These are phyloP conservation scores for Thermoascus crustaceus DNA, from an alignment of 2,329 filamentous ascomycete genomes.

Conservation along the genomic window DNA sequence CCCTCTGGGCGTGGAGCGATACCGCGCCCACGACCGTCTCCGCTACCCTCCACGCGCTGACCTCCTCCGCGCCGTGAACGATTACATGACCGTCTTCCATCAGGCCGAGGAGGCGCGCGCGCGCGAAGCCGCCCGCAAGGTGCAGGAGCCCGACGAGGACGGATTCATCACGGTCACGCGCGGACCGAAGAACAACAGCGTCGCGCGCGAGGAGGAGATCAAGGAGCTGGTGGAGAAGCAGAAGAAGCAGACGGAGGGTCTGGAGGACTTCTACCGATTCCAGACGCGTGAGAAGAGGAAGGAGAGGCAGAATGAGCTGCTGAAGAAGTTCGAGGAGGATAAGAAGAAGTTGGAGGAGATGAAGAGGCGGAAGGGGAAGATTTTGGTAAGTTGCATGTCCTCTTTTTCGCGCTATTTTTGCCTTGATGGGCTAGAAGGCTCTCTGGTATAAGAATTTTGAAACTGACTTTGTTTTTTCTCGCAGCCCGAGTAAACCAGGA, in stretches of 20 bases:
- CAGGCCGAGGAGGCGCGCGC: constrained; percentile 60
- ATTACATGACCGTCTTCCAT: constrained; percentile 73
- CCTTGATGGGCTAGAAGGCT: too few species aligned
- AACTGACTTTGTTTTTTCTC: constrained; percentile 8
- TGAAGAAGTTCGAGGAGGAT: constrained; percentile 70
- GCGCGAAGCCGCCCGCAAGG: constrained; percentile 52
- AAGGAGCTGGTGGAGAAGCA: constrained; percentile 51
- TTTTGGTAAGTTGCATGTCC: constrained; percentile 36
- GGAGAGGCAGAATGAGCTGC: constrained; percentile 59
- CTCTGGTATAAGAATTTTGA: constrained; percentile 2
- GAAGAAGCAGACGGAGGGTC: constrained; percentile 56
- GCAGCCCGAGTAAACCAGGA: too few species aligned
- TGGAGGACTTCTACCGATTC: constrained; percentile 74
- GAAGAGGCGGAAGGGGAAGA: constrained; percentile 57
- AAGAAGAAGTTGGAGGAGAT: constrained; percentile 62
- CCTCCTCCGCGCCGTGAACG: constrained; percentile 69
- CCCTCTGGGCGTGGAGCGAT: constrained; percentile 43
- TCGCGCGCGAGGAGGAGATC: constrained; percentile 64
- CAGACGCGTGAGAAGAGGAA: constrained; percentile 74
- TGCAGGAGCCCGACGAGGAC: constrained; percentile 82
- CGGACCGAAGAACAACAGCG: constrained; percentile 63
- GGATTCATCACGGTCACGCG: constrained; percentile 88
- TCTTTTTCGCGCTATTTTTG: constrained; percentile 5
- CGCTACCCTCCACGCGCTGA: constrained; percentile 59
- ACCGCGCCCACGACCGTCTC: constrained; percentile 61